A percentile compares a stretch with the other conserved stretches of the same genome.
Conservation (phyloP, 2,329 filamentous ascomycete genomes). For the Talaromyces sp. region DNA sequence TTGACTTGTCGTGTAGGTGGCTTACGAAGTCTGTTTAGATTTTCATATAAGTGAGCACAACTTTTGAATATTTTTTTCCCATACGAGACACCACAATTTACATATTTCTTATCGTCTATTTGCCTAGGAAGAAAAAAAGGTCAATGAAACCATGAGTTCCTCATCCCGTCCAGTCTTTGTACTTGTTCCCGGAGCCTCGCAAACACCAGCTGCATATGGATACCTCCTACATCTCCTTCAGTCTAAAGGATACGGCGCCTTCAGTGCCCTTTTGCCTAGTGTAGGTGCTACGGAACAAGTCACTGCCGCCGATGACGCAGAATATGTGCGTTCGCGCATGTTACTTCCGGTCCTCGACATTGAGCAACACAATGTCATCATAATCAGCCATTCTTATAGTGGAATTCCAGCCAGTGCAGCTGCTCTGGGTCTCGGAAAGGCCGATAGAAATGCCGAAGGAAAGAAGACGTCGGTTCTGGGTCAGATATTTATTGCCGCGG, state of each 20-base stretch:
- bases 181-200: conserved; percentile 8
- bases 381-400: conserved; percentile 16
- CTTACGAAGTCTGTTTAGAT: too few species aligned
- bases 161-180: conserved; percentile 8
- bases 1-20: too few species aligned
- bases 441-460: conserved; percentile 15
- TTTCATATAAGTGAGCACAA: too few species aligned
- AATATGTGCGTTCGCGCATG: conserved; percentile 14
- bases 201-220: conserved; percentile 7
- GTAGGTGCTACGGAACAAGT: conserved; percentile 9
- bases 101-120: too few species aligned
- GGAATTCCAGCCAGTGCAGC: conserved; percentile 10
- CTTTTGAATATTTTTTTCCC: too few species aligned
- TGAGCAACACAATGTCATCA: conserved; percentile 6
- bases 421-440: background rate
- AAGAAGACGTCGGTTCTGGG: conserved; percentile 23
- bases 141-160: background rate
- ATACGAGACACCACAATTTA: too few species aligned
- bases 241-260: conserved; percentile 5
- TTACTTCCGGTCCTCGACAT: conserved; percentile 10
- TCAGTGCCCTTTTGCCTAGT: conserved; percentile 10
- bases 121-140: too few species aligned
- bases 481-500: conserved; percentile 20
- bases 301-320: conserved; percentile 7
- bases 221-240: conserved; percentile 11